Percentiles rank a stretch among this genome's conserved stretches.
Conservation (phyloP, 257 asterid species). For the Avicennia marina region DNA sequence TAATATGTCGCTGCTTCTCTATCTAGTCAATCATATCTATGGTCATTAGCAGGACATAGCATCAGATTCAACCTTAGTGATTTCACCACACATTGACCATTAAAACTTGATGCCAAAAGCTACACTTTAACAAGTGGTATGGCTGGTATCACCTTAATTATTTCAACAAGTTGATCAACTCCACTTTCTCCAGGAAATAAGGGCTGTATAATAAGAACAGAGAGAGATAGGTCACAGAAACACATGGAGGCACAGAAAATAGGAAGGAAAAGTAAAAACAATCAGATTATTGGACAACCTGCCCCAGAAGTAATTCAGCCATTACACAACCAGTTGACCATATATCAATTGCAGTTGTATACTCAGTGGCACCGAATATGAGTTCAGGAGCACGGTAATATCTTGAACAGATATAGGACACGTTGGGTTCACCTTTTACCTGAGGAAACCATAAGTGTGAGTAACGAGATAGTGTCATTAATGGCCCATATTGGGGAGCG, state of each 20-base stretch:
- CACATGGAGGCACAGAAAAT: conserved; percentile 12
- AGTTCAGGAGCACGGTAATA: conserved; percentile 99
- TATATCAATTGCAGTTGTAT: conserved; percentile 92
- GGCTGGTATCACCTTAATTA: conserved; percentile 66
- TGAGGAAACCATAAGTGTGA: conserved; percentile 35
- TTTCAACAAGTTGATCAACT: conserved; percentile 94
- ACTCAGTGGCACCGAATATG: conserved; percentile 97
- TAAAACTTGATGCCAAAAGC: conserved; percentile 6
- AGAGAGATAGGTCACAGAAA: conserved; percentile 22
- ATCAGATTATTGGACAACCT: conserved; percentile 39
- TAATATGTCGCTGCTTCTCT: conserved; percentile 9
- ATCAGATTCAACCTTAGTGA: conserved; percentile 1
- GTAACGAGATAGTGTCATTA: conserved; percentile 18
- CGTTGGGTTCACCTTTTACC: conserved; percentile 98
- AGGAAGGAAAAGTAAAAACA: conserved; percentile 7
- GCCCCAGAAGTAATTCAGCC: conserved; percentile 97
- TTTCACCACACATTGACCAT: conserved; percentile 5
- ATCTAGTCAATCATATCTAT: not conserved
- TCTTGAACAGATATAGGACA: conserved; percentile 93
- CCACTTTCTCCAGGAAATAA: conserved; percentile 99
- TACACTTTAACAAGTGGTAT: conserved; percentile 3
- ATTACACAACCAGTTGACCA: conserved; percentile 98
- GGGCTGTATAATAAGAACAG: conserved; percentile 55
- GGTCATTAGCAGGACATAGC: conserved; percentile 4
- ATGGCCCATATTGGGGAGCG: conserved; percentile 14